Percentiles rank a stretch among this genome's conserved stretches.
Conservation (phyloP, 2,329 filamentous ascomycete genomes). For the Aspergillus arachidicola region DNA sequence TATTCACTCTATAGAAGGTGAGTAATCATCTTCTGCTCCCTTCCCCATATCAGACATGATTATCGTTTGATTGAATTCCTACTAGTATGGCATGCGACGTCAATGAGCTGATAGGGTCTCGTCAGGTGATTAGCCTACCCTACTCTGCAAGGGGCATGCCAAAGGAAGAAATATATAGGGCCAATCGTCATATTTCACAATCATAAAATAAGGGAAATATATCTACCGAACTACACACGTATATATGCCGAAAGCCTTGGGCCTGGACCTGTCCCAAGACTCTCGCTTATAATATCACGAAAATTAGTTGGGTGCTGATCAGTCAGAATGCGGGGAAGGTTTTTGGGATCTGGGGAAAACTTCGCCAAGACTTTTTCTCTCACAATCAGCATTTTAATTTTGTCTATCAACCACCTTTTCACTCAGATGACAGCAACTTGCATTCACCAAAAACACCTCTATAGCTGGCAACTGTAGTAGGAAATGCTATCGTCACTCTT, state of each 20-base stretch:
- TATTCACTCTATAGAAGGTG: too few species aligned
- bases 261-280: neutral
- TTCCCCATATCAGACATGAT: neutral
- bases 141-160: neutral
- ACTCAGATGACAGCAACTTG: neutral
- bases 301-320: neutral
- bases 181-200: neutral
- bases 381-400: neutral
- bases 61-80: neutral
- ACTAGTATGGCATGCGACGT: too few species aligned
- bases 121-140: neutral
- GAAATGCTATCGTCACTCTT: neutral
- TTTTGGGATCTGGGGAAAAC: neutral
- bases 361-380: neutral
- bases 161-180: neutral
- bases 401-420: neutral
- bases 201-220: neutral
- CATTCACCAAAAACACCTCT: neutral
- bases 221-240: neutral
- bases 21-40: too few species aligned
- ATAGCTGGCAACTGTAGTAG: neutral
- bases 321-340: neutral
- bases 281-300: neutral
- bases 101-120: too few species aligned
- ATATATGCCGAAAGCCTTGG: neutral